Base-by-base conservation (phyloP, 306 rosid species). In the Inga laurina region DNA sequence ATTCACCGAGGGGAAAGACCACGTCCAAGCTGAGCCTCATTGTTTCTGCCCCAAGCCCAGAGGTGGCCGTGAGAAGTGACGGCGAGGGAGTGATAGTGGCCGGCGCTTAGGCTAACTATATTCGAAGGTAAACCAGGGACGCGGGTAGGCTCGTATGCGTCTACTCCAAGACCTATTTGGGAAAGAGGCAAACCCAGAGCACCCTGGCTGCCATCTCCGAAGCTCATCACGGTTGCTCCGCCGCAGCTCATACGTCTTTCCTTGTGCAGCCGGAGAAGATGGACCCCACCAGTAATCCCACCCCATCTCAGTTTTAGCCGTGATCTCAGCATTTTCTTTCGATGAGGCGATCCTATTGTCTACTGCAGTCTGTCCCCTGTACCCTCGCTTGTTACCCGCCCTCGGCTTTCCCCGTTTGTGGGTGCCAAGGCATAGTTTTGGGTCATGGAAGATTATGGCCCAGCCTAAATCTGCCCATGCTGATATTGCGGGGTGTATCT, bases 31-130 rank as follows among this genome's bases (percentile, higher is more conserved):
- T 93, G 99, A 10, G 89, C 93, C 78, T 93, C 97, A 41, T 86
- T 80, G 92, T 95, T 93, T 79, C 98, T 73, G 66, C 98, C 98
- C 98, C 97, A 93, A 74, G 97, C 90, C 98, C 98, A 95, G 39
- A 95, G 88, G 48, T 90, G 84, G 2, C 93, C 96, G 3, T 77
- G 74, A 3, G 91, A 88, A 74, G 92, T 88, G 79, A 91, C 67
- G 18, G 94, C 99, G 13, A 95, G 93, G 51, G 97, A 95, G 85
- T 93, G 99, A 69, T 93, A 95, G 56, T 93, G 99, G 8, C 99
- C 99, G 0, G 98, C 96, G 37, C 83, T 64, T 8, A 95, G 85
- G 66, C 84, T 77, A 32, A 82, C 74, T 12, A 95, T 62, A 32
- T 92, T 89, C 18, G 92, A 64, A 56, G 99, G 99, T 1, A 93